Percentiles rank a stretch among this genome's conserved stretches.
These are phyloP conservation scores for Margaritispora aquatica DNA, from an alignment of 495 filamentous ascomycete species.

Conservation along the genomic window DNA sequence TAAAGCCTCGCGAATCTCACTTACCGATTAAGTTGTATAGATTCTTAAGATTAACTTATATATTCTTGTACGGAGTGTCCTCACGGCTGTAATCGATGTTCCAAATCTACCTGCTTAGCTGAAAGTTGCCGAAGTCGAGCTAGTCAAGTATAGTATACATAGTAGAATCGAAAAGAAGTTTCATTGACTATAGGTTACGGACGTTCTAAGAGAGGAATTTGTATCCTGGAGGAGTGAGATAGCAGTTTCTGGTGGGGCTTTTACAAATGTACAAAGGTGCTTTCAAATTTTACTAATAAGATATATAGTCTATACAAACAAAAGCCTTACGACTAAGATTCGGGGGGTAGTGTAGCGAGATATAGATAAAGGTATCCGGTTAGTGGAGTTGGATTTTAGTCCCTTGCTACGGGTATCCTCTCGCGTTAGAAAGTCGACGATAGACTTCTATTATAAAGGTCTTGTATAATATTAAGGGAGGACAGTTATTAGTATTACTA, in stretches of 20 bases:
- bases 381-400: conserved; percentile 18
- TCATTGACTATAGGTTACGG: neutral
- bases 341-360: neutral
- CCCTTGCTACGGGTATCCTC: neutral
- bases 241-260: conserved; percentile 9
- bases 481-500: neutral
- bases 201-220: conserved; percentile 5
- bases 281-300: neutral
- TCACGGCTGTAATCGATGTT: neutral
- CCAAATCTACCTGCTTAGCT: neutral
- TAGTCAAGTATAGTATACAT: conserved; percentile 13
- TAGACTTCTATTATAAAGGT: conserved; percentile 13
- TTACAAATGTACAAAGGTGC: neutral
- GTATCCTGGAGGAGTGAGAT: conserved; percentile 2
- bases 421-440: neutral
- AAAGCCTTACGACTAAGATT: conserved; percentile 2
- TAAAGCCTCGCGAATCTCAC: neutral
- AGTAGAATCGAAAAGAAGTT: conserved; percentile 5
- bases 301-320: conserved; percentile 4
- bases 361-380: conserved; percentile 9
- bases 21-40: conserved; percentile 1
- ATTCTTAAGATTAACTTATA: conserved; percentile 20
- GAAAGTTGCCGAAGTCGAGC: neutral
- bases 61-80: neutral
- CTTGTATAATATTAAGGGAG: neutral